Percentiles rank a stretch among this genome's conserved stretches.
These are phyloP conservation scores for Hibiscus trionum DNA, from an alignment of 345 rosid species.

Conservation along the genomic window DNA sequence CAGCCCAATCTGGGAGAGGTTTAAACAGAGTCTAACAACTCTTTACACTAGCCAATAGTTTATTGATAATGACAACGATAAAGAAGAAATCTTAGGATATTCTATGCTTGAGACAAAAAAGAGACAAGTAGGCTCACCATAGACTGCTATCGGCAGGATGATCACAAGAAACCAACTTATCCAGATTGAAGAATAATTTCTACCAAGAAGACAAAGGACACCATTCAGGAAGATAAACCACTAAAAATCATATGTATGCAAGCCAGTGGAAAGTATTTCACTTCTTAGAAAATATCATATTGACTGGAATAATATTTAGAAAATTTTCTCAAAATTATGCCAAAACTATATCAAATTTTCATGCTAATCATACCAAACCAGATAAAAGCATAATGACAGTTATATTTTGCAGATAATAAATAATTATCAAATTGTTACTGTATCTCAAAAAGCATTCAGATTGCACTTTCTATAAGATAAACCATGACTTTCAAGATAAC, in stretches of 20 bases:
- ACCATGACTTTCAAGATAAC: not conserved
- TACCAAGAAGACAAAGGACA: conserved; percentile 23
- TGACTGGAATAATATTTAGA: not conserved
- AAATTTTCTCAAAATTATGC: not conserved
- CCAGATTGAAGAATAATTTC: conserved; percentile 75
- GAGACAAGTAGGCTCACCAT: conserved; percentile 45
- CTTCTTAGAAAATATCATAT: not conserved
- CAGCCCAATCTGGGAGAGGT: not conserved
- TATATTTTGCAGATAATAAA: not conserved
- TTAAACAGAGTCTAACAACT: conserved; percentile 9
- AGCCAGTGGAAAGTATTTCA: not conserved
- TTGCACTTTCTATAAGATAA: not conserved
- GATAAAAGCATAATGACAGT: not conserved
- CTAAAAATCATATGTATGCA: not conserved
- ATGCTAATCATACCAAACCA: not conserved
- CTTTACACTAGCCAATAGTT: conserved; percentile 1
- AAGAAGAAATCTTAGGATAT: not conserved
- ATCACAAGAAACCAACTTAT: conserved; percentile 64
- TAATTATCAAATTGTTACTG: not conserved
- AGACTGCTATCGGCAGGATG: conserved; percentile 60
- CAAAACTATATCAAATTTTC: not conserved
- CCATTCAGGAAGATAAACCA: not conserved
- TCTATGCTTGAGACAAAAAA: conserved; percentile 2
- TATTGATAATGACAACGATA: not conserved
- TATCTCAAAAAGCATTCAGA: not conserved